Evolutionary conservation across 1,139 yeast genomes (phyloP), one percentile per base, ranked within the genome.

Genomic region (Candida glucosophila): DNA sequence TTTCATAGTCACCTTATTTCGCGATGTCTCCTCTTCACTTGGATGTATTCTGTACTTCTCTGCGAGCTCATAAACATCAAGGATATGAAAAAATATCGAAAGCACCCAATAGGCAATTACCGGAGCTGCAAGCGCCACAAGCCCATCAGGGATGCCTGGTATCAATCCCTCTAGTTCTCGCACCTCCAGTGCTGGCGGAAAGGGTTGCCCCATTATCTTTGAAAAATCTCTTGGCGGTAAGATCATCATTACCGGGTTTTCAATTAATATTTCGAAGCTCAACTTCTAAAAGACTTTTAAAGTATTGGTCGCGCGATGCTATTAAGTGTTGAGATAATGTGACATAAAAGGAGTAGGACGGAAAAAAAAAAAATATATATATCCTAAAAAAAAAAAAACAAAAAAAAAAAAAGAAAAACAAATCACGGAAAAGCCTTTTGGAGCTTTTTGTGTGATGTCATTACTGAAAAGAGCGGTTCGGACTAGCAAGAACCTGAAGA

Each of bases 1-100:
- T 6, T 43, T 28, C 29, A 77, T 53, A 0, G 82, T 51, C 9
- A 85, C 95, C 47, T 74, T 81, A 52, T 90, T 90, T 39, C 92
- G 68, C 28, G 69, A 50, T 24, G 63, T 47, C 31, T 85, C 85
- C 49, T 88, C 97, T 41, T 79, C 92, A 24, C 88, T 76, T 12
- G 97, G 90, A 49, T 90, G 98, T 29, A 90, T 83, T 36, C 97
- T 65, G 55, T 82, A 85, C 48, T 69, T 61, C 42, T 82, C 95
- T 21, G 90, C 83, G 39, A 83, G 55, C 45, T 83, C 71, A 39
- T 68, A 72, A 23, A 67, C 68, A 47, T 88, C 97, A 25, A 88
- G 57, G 7, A 79, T 34, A 47, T 81, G 86, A 66, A 83, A 90
- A 31, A 81, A 53, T 18, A 70, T 46, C 5, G 95, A 79, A 43